These are phyloP conservation scores for Dryas octopetala DNA, from an alignment of 306 rosid genomes.

Conservation along the genomic window DNA sequence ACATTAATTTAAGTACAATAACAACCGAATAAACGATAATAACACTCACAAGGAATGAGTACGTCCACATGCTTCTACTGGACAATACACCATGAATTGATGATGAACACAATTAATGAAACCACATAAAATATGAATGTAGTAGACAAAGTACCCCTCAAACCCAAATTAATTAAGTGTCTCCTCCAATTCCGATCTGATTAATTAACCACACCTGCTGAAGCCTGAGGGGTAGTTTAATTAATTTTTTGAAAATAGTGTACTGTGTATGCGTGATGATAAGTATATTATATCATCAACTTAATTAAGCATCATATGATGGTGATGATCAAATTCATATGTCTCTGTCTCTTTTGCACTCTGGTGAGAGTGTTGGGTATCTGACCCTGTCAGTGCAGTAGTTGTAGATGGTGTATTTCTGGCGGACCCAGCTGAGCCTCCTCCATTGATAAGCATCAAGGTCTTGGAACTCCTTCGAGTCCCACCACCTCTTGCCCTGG, in stretches of 20 bases:
- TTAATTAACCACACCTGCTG: not conserved
- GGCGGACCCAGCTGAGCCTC: constrained; percentile 72
- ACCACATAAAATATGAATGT: too few species aligned
- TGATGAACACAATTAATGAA: too few species aligned
- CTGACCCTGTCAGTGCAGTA: constrained; percentile 73
- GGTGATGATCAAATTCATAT: constrained; percentile 20
- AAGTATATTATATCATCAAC: too few species aligned
- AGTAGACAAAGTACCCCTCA: not conserved
- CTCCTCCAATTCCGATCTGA: not conserved
- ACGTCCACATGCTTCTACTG: not conserved
- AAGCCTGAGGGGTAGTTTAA: not conserved
- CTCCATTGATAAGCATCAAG: constrained; percentile 66
- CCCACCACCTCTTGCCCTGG: constrained; percentile 91
- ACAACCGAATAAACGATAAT: not conserved
- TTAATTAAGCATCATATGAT: not conserved
- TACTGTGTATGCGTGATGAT: not conserved
- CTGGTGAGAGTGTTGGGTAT: constrained; percentile 46
- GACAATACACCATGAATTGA: not conserved
- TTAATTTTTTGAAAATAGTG: not conserved
- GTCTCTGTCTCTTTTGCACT: constrained; percentile 85
- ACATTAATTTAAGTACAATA: not conserved
- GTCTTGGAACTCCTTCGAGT: constrained; percentile 62
- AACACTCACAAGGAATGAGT: constrained; percentile 2
- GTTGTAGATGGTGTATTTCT: constrained; percentile 79
- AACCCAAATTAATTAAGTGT: not conserved